Base-by-base conservation (phyloP, 2,329 filamentous ascomycete species). In the Tolypocladium pustulatum region DNA sequence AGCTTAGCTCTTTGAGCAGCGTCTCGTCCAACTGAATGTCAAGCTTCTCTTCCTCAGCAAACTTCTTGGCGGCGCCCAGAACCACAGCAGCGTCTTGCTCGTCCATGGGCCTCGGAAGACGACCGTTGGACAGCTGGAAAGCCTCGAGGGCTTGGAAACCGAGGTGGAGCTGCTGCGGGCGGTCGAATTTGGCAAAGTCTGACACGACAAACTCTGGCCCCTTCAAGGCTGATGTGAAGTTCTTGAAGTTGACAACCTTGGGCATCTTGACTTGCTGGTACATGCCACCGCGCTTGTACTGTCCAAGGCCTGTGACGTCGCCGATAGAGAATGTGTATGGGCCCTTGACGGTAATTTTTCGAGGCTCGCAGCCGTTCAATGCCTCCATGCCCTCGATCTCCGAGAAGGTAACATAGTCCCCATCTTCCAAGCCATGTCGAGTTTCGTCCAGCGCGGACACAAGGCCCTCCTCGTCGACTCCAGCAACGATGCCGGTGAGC, bases 241-340 rank as follows among this genome's bases (percentile, higher is more conserved):
- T 80, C 77, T 96, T 90, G 76, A 97, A 99, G 71, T 94, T 84
- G 67, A 97, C 76, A 58, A 91, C 84, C 77, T 94, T 96, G 56
- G 94, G 94, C 93, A 97, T 97, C 82, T 97, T 99, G 73, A 97
- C 94, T 74, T 99, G 94, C 43, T 90, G 88, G 73, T 89, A 99
- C 60, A 96, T 83, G 61, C 94, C 94, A 54, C 93, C 93, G 56
- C 89, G 84, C 77, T 90, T 79, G 77, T 99, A 99, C 67, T 89
- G 81, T 40, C 94, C 94, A 40, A 97, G 81, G 7, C 85, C 87
- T 30, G 89, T 90, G 12, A 97, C 91, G 71, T 97, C 91, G 49
- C 93, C 94, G 65, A 99, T 97, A 17, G 91, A 94, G 75, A 99
- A 99, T 10, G 92, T 96, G 73, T 97, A 99, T 4, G 94, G 94